phyloP scores from a whole-genome alignment of 176 grass and related monocot genomes.

The Zoysia japonica region DNA sequence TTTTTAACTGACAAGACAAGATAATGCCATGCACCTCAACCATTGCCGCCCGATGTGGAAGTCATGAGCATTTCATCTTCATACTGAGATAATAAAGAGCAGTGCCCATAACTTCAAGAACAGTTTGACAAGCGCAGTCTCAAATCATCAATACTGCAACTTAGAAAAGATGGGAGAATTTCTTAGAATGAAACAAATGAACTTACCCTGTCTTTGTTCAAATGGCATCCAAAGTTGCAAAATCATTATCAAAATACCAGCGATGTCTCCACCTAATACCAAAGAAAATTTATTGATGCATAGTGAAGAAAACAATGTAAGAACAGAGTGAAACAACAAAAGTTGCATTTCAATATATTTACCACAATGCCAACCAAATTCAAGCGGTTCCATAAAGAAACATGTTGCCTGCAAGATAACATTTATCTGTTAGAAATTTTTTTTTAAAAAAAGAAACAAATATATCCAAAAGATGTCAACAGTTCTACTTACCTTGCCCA shows the following conservation, averaged over 20 bases:
- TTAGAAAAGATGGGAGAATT: conserved; percentile 1
- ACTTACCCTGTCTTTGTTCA: conserved; percentile 50
- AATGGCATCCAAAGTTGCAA: conserved; percentile 50
- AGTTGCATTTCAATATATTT: conserved; percentile 10
- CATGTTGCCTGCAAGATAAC: conserved; percentile 47
- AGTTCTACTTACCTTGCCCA: conserved; percentile 68
- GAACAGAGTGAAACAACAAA: conserved; percentile 17
- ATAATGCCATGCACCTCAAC: conserved; percentile 33
- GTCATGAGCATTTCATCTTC: conserved; percentile 40
- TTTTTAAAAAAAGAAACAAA: conserved; percentile 11
- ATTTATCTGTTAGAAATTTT: conserved; percentile 9
- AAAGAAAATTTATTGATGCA: conserved; percentile 1
- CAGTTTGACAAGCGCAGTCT: conserved; percentile 37
- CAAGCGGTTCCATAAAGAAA: conserved; percentile 59
- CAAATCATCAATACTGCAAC: conserved; percentile 43
- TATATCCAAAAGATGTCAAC: conserved; percentile 18
- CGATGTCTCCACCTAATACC: conserved; percentile 31
- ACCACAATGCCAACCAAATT: conserved; percentile 44
- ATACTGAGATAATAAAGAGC: conserved; percentile 43
- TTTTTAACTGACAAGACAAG: conserved; percentile 13
- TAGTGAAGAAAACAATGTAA: background rate
- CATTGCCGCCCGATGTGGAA: conserved; percentile 29
- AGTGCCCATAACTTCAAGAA: conserved; percentile 54
- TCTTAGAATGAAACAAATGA: conserved; percentile 35
- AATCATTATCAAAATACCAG: conserved; percentile 47